Evolutionary conservation across 257 asterid genomes (phyloP).

Genomic region (Osmanthus fragrans): DNA sequence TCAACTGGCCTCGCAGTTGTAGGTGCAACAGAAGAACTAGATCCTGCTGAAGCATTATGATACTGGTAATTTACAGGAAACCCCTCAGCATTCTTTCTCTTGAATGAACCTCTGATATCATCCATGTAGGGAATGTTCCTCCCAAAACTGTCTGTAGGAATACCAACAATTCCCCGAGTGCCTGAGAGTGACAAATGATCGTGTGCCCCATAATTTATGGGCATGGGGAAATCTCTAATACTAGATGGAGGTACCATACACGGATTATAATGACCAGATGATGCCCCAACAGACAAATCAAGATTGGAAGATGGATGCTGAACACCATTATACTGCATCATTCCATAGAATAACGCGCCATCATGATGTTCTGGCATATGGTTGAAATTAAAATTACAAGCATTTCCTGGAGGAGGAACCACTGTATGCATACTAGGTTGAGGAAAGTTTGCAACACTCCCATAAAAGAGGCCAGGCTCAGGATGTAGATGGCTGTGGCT

Average conservation of each 20-base stretch:
- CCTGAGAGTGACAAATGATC: constrained; percentile 46
- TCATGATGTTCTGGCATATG: constrained; percentile 61
- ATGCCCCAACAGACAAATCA: constrained; percentile 36
- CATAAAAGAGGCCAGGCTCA: constrained; percentile 59
- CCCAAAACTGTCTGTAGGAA: constrained; percentile 35
- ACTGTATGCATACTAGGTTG: constrained; percentile 45
- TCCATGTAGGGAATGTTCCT: constrained; percentile 51
- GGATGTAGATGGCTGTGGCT: constrained; percentile 55
- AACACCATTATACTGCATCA: constrained; percentile 44
- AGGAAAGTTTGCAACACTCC: constrained; percentile 50
- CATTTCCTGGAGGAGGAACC: constrained; percentile 42
- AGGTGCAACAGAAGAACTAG: constrained; percentile 61
- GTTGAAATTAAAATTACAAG: constrained; percentile 40
- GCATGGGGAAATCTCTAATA: constrained; percentile 53
- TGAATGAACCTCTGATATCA: constrained; percentile 45
- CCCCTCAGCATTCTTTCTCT: constrained; percentile 68
- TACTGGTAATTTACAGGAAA: constrained; percentile 38
- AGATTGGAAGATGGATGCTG: constrained; percentile 44
- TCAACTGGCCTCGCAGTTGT: constrained; percentile 35
- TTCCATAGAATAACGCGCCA: constrained; percentile 47
- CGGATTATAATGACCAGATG: constrained; percentile 56
- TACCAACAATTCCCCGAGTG: constrained; percentile 32
- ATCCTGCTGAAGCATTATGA: constrained; percentile 46
- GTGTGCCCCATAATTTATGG: constrained; percentile 48
- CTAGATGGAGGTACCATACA: constrained; percentile 57